Conservation (phyloP, 441 rosid species). For the Adansonia madagascariensis region DNA sequence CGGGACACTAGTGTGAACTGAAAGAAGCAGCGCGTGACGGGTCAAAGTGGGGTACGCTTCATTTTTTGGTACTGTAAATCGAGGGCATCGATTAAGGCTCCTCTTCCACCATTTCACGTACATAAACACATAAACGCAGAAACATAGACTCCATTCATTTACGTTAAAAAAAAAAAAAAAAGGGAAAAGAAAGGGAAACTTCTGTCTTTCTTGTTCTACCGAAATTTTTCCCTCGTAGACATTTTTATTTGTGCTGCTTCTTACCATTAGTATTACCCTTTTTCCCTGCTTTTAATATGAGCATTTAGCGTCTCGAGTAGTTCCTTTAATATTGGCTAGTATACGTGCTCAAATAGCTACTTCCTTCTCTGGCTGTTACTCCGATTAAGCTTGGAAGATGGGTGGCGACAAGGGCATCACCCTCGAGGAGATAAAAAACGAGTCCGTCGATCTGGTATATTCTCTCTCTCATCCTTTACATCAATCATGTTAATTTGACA, state of each 20-base stretch:
- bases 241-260: neutral
- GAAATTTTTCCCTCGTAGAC: neutral
- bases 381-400: slow-evolving; percentile 35
- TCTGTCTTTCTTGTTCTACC: neutral
- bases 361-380: neutral
- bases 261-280: neutral
- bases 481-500: neutral
- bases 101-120: neutral
- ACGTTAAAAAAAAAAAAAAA: neutral
- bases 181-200: neutral
- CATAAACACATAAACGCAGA: neutral
- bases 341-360: neutral
- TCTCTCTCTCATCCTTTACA: neutral
- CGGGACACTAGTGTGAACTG: neutral
- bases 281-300: slow-evolving; percentile 8
- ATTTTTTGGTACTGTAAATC: slow-evolving; percentile 23
- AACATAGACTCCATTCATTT: neutral
- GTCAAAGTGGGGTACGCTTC: slow-evolving; percentile 19
- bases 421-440: slow-evolving; percentile 76
- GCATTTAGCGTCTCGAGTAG: neutral
- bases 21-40: slow-evolving; percentile 34
- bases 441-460: slow-evolving; percentile 83
- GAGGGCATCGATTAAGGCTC: slow-evolving; percentile 13
- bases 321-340: neutral
- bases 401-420: slow-evolving; percentile 43